Base-by-base conservation (phyloP, 2,329 filamentous ascomycete genomes). In the Diaporthe vexans region DNA sequence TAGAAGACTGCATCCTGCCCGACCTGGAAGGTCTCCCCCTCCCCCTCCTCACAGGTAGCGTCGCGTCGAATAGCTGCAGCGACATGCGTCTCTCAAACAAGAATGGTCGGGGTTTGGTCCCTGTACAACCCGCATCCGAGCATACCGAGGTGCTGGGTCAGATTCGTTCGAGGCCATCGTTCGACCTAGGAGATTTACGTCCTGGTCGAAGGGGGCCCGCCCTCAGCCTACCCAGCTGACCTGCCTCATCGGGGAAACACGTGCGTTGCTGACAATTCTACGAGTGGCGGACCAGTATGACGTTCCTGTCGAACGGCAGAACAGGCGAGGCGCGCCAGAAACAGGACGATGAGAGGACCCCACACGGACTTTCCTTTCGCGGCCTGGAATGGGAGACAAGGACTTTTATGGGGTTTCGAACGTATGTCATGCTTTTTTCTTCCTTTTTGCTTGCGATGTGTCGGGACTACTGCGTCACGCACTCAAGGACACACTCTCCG, bases 111-210 rank as follows among this genome's bases (percentile, higher is more conserved):
- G n/a, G 17, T 48, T 35, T 43, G 15, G 40, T 43, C 13, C 48
- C 33, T 68, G 46, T 54, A 54, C 48, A 54, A 29, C 33, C 33
- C 48, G 43, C 63, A 40, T 54, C 63, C 63, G 63, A 68, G 33
- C 63, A 54, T 68, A 68, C 63, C 63, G 63, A 48, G 43, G 52
- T 37, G 52, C 48, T 35, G 63, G 63, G 63, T 52, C 63, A 35
- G n/a, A 68, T 8, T 51, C 46, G 21, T 51, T 51, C 61, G 46
- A 52, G 61, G 46, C 33, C 46, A 24, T 26, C 19, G 33, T 35
- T 54, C 63, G 29, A 67, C 19, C 63, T 26, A 43, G 63, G 63
- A 37, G 58, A 17, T 19, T n/a, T 52, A 21, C 46, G 21, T 48
- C 11, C 59, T 63, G 40, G 59, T 19, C 40, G 58, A 48, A n/a